phyloP scores from a whole-genome alignment of 257 asterid species.

The Verbascum thapsus region DNA sequence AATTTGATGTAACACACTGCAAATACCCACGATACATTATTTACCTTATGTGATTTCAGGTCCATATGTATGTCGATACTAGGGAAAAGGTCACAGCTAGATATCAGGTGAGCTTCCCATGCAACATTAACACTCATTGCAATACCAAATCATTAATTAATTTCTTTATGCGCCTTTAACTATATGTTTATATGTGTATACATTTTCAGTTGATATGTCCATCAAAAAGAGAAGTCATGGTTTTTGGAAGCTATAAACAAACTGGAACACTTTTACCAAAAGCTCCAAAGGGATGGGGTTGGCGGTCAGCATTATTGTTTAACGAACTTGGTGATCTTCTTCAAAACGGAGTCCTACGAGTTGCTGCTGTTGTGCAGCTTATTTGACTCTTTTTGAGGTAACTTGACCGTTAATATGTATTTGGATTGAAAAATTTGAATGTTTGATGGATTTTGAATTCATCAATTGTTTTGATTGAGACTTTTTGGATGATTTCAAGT shows the following conservation, averaged over 20 bases:
- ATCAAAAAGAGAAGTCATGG: constrained; percentile 96
- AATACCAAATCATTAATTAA: constrained; percentile 8
- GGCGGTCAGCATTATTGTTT: constrained; percentile 91
- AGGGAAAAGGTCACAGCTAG: constrained; percentile 96
- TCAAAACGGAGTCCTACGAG: constrained; percentile 81
- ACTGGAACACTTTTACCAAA: constrained; percentile 93
- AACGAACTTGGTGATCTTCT: constrained; percentile 86
- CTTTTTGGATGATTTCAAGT: no score
- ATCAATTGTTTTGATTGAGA: no score
- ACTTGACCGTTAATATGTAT: not conserved
- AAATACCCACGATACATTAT: not conserved
- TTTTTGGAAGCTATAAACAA: constrained; percentile 96
- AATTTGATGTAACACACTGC: not conserved
- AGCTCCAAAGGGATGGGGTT: constrained; percentile 99
- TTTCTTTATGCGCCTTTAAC: constrained; percentile 1
- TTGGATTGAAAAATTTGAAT: no score
- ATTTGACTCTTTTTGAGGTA: constrained; percentile 51
- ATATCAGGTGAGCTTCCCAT: constrained; percentile 67
- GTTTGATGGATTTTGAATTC: no score
- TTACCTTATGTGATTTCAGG: constrained; percentile 52
- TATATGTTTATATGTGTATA: constrained; percentile 10
- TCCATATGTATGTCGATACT: constrained; percentile 74
- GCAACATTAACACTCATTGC: constrained; percentile 12
- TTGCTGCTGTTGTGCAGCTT: constrained; percentile 91
- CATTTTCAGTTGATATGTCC: constrained; percentile 83